phyloP scores from a whole-genome alignment of 2,329 filamentous ascomycete genomes.

The Paraconiothyrium brasiliense region DNA sequence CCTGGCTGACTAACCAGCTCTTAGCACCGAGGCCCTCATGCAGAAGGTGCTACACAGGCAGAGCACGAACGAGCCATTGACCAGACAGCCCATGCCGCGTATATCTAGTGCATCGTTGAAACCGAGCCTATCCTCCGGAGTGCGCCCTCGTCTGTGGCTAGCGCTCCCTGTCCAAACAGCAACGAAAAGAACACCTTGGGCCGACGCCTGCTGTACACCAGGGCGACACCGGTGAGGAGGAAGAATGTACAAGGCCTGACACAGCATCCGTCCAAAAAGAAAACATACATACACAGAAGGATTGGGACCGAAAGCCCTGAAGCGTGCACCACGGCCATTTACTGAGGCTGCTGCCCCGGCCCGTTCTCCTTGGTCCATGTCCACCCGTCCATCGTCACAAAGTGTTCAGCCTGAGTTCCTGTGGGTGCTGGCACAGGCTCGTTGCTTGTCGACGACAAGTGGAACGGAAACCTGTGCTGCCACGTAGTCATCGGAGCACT shows the following conservation, averaged over 20 bases:
- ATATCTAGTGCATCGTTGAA: neutral
- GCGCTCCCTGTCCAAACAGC: slow-evolving; percentile 3
- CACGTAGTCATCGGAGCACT: slow-evolving; percentile 14
- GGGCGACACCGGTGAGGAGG: neutral
- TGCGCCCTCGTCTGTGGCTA: neutral
- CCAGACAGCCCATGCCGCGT: neutral
- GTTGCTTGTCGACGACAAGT: slow-evolving; percentile 7
- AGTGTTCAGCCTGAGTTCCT: slow-evolving; percentile 11
- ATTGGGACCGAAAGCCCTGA: neutral
- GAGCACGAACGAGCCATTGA: neutral
- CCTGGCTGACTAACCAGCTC: slow-evolving; percentile 1
- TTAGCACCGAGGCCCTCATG: neutral
- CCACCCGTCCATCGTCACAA: slow-evolving; percentile 3
- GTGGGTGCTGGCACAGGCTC: slow-evolving; percentile 5
- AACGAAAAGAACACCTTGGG: neutral
- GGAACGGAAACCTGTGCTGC: slow-evolving; percentile 18
- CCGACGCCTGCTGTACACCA: neutral
- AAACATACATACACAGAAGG: slow-evolving; percentile 15
- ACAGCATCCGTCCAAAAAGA: slow-evolving; percentile 6
- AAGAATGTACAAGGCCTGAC: neutral
- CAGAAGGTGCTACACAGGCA: slow-evolving; percentile 13
- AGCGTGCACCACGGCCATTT: neutral
- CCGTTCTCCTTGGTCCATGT: neutral
- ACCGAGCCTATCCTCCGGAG: neutral
- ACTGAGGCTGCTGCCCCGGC: slow-evolving; percentile 7